A percentile compares a stretch with the other conserved stretches of the same genome.
Conservation (phyloP, 2,329 filamentous ascomycete genomes). For the Penicillium fuscoglaucum region DNA sequence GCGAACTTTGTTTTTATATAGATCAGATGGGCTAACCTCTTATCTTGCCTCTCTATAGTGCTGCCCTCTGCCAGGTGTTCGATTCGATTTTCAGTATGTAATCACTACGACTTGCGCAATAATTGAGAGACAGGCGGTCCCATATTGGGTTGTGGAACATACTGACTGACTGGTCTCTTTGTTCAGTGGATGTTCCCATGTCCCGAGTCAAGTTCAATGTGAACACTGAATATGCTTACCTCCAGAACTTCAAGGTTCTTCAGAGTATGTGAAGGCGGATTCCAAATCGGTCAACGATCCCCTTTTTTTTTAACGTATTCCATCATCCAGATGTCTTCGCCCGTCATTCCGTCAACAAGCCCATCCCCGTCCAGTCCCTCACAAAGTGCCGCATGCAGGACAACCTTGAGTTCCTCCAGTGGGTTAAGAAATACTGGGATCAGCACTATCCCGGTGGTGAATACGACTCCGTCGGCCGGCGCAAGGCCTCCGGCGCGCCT, state of each 20-base stretch:
- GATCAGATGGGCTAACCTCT: slow-evolving; percentile 3
- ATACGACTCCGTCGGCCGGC: slow-evolving; percentile 83
- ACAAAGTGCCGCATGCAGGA: slow-evolving; percentile 99
- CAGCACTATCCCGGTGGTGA: slow-evolving; percentile 96
- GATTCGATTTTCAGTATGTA: slow-evolving; percentile 87
- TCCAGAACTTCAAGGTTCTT: slow-evolving; percentile 97
- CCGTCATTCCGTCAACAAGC: slow-evolving; percentile 79
- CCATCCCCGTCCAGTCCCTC: slow-evolving; percentile 81
- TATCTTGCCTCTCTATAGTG: slow-evolving; percentile 54
- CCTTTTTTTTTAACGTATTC: slow-evolving; percentile 13
- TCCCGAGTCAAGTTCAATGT: slow-evolving; percentile 96
- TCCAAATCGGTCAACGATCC: not conserved
- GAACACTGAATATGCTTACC: slow-evolving; percentile 93
- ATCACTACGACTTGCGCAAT: not conserved
- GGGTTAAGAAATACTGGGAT: slow-evolving; percentile 96
- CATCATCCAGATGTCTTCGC: slow-evolving; percentile 67
- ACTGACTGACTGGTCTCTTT: slow-evolving; percentile 18
- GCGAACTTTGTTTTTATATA: not conserved
- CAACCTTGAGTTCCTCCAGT: slow-evolving; percentile 98
- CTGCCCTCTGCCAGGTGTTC: slow-evolving; percentile 94
- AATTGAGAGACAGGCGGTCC: slow-evolving; percentile 1
- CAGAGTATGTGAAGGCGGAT: slow-evolving; percentile 66
- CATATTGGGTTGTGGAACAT: not conserved
- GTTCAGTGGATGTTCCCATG: slow-evolving; percentile 83
- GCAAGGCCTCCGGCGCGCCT: slow-evolving; percentile 72